Conservation (phyloP, 805 yeast genomes). For the Yamadazyma sp. region DNA sequence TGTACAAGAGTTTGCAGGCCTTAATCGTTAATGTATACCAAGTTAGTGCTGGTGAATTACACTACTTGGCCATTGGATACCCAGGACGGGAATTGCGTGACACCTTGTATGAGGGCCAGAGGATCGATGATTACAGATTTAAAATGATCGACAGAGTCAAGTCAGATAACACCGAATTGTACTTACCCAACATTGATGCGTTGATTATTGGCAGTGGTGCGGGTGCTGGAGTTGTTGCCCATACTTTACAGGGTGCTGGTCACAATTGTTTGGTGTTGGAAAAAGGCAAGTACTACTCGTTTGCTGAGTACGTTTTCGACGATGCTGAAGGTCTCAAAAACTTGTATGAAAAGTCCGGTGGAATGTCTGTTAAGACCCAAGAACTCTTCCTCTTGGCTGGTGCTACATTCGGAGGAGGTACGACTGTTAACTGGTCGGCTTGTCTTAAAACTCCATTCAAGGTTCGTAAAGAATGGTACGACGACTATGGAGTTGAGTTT, state of each 20-base stretch:
- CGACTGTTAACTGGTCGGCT: slow-evolving; percentile 60
- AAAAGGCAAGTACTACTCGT: slow-evolving; percentile 46
- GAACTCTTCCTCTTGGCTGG: slow-evolving; percentile 47
- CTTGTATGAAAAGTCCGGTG: slow-evolving; percentile 43
- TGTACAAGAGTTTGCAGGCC: slow-evolving; percentile 30
- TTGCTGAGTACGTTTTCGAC: slow-evolving; percentile 32
- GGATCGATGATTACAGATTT: slow-evolving; percentile 27
- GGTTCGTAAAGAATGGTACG: slow-evolving; percentile 53
- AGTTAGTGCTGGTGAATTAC: slow-evolving; percentile 30
- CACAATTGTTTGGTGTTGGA: slow-evolving; percentile 47
- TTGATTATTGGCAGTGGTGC: slow-evolving; percentile 53
- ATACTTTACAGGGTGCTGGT: slow-evolving; percentile 44
- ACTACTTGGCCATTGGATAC: slow-evolving; percentile 37
- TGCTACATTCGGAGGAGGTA: slow-evolving; percentile 57
- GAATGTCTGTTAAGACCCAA: slow-evolving; percentile 32
- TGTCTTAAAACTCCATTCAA: slow-evolving; percentile 48
- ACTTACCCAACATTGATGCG: slow-evolving; percentile 42
- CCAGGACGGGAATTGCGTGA: slow-evolving; percentile 35
- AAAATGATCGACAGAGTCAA: slow-evolving; percentile 31
- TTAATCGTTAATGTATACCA: slow-evolving; percentile 27
- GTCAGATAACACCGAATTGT: slow-evolving; percentile 28
- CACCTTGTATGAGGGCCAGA: slow-evolving; percentile 26
- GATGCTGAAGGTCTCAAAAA: slow-evolving; percentile 37
- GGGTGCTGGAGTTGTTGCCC: slow-evolving; percentile 55
- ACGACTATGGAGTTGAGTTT: slow-evolving; percentile 45